Base-by-base conservation (phyloP, 2,329 filamentous ascomycete genomes). In the Neofusicoccum parvum region DNA sequence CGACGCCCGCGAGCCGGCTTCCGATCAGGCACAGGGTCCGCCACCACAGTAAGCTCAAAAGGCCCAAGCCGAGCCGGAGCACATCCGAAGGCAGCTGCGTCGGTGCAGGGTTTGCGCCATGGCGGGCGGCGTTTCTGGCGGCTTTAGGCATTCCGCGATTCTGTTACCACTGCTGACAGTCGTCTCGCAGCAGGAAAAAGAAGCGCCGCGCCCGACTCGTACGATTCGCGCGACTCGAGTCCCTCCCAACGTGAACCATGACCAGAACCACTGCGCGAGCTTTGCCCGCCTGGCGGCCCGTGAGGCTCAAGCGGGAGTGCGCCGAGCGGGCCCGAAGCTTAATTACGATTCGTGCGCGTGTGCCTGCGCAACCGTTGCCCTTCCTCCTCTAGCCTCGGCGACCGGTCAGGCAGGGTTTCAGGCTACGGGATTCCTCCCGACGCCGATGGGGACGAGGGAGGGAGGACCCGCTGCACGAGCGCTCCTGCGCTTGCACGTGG, bases 1-100 rank as follows among this genome's bases (percentile, higher is more conserved):
- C 39, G 41, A 59, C 41, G 37, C 14, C 54, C 41, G 54, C 54
- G 27, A 59, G 41, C 54, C 54, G 54, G n/a, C 39, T 59, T 45
- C 54, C 54, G 54, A 59, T 45, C 23, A 46, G 41, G 39, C 15
- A 20, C 23, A 45, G 27, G 27, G 27, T 7, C 27, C 27, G 27
- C 27, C 27, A 32, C 27, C 27, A 32, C 6, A 32, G 27, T 32
- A 32, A 32, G 27, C 27, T 32, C 27, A 32, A 32, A 32, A 23
- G 23, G 27, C 20, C 50, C 50, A 53, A 37, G 53, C 32, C n/a
- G 10, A 7, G 15, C 17, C 53, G 20, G 53, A 32, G 7, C 23
- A 17, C 39, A n/a, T 12, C 37, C 36, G 37, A n/a, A 32, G 14
- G 32, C 11, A 56, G 17, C 6, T 7, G 14, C 17, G n/a, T 23